phyloP scores from a whole-genome alignment of 768 basidiomycete species.

The Boletus sp. region DNA sequence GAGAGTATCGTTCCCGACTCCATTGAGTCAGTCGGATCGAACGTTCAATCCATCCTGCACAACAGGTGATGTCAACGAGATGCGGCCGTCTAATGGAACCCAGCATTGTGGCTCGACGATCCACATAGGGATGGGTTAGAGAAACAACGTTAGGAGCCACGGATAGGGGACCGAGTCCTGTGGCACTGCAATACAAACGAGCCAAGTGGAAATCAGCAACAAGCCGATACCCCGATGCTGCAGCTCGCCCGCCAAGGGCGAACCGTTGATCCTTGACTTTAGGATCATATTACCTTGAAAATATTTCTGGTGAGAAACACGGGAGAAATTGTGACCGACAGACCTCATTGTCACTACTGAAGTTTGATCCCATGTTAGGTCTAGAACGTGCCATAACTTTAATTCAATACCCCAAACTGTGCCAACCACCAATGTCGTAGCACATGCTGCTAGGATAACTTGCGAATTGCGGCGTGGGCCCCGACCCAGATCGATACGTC shows the following conservation, averaged over 20 bases:
- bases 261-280: background rate
- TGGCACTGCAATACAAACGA: background rate
- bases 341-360: background rate
- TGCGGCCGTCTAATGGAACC: background rate
- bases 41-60: slow-evolving; percentile 21
- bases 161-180: slow-evolving; percentile 4
- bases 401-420: background rate
- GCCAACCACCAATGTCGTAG: background rate
- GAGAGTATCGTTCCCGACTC: background rate
- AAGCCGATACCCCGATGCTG: background rate
- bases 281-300: background rate
- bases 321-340: background rate
- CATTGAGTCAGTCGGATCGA: background rate
- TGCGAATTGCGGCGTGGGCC: background rate
- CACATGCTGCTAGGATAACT: background rate
- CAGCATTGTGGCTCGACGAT: background rate
- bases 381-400: background rate
- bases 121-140: background rate
- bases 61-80: background rate
- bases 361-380: no score
- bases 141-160: slow-evolving; percentile 2
- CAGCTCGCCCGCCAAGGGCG: background rate
- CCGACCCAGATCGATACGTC: background rate
- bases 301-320: background rate
- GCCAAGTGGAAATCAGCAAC: background rate